These are phyloP conservation scores for Debaryomyces psychrophilus DNA, from an alignment of 1,139 yeast species.

Conservation along the genomic window DNA sequence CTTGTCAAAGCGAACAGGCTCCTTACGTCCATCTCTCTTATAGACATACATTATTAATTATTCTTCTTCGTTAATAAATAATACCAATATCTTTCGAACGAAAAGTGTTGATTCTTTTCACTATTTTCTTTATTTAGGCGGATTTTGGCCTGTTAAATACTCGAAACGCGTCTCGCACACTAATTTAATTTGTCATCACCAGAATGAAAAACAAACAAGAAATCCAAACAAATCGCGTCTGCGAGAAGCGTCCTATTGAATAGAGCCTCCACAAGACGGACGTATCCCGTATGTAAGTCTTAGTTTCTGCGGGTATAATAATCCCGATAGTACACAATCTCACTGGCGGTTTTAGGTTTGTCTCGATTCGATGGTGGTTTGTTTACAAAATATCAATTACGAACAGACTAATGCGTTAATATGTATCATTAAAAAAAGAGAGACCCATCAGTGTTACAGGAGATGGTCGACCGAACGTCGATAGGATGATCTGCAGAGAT, in stretches of 20 bases:
- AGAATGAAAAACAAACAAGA: conserved; percentile 1
- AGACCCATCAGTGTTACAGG: neutral
- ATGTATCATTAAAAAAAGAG: neutral
- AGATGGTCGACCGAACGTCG: neutral
- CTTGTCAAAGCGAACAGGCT: conserved; percentile 79
- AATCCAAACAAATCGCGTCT: neutral
- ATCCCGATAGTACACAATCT: neutral
- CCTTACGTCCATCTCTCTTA: conserved; percentile 78
- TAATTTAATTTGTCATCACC: conserved; percentile 5
- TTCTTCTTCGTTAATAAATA: conserved; percentile 5
- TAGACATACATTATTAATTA: conserved; percentile 47
- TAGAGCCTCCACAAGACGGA: neutral
- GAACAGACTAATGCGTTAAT: conserved; percentile 1
- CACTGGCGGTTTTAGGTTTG: neutral
- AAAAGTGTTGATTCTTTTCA: conserved; percentile 6
- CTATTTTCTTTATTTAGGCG: conserved; percentile 1
- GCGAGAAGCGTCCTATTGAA: neutral
- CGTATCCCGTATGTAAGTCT: neutral
- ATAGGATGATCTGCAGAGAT: neutral
- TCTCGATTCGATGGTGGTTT: neutral
- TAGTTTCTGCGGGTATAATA: neutral
- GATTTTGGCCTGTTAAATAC: conserved; percentile 11
- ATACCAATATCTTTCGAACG: conserved; percentile 4
- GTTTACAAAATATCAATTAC: conserved; percentile 4
- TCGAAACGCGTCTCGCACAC: conserved; percentile 13